Conservation (phyloP, 2,329 filamentous ascomycete species). For the Calycina herbarum region DNA sequence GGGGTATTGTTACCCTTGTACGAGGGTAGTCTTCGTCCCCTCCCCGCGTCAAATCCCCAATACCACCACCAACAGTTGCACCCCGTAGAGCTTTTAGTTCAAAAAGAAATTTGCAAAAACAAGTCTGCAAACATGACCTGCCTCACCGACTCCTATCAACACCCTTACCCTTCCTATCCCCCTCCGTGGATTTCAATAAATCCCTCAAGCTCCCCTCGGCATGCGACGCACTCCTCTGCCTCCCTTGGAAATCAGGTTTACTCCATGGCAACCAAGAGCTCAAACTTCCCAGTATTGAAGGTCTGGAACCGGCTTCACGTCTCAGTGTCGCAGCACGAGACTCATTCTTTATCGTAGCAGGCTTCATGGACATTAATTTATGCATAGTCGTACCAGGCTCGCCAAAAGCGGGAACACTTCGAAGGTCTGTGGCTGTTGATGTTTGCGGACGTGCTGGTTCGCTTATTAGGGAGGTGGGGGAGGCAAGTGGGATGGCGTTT, state of each 20-base stretch:
- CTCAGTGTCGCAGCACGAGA: conserved; percentile 31
- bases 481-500: conserved; percentile 38
- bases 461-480: conserved; percentile 49
- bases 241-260: conserved; percentile 28
- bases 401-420: conserved; percentile 24
- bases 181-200: conserved; percentile 46
- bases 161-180: conserved; percentile 36
- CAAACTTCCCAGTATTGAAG: conserved; percentile 32
- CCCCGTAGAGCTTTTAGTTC: neutral
- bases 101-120: neutral
- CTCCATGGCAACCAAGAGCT: conserved; percentile 37
- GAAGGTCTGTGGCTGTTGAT: conserved; percentile 43
- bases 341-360: conserved; percentile 31
- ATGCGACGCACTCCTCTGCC: conserved; percentile 42
- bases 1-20: neutral
- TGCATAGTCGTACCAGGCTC: conserved; percentile 20
- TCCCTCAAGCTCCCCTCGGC: conserved; percentile 58
- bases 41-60: neutral
- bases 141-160: conserved; percentile 28
- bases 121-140: neutral
- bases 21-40: neutral
- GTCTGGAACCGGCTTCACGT: conserved; percentile 20
- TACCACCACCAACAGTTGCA: neutral
- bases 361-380: conserved; percentile 27
- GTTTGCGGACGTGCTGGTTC: conserved; percentile 59